phyloP scores from a whole-genome alignment of 805 yeast genomes.

The Candida sakaeoensis region DNA sequence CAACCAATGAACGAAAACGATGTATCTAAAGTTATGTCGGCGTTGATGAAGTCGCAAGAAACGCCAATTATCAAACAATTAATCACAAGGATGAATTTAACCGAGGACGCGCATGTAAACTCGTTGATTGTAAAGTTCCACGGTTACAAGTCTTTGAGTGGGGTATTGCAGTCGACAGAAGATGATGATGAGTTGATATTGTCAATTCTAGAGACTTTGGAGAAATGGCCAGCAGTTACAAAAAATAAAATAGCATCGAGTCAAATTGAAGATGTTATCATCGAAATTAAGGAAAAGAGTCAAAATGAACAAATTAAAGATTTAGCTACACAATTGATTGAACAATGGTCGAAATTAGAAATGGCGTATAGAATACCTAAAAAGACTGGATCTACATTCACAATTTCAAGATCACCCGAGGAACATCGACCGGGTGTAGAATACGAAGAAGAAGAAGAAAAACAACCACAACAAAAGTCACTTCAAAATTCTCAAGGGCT shows the following conservation, averaged over 20 bases:
- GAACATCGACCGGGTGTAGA: no score
- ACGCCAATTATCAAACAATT: slow-evolving; percentile 58
- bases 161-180: slow-evolving; percentile 44
- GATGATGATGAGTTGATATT: slow-evolving; percentile 35
- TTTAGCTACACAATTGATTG: slow-evolving; percentile 45
- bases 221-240: slow-evolving; percentile 53
- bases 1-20: slow-evolving; percentile 51
- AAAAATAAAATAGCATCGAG: slow-evolving; percentile 74
- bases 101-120: slow-evolving; percentile 50
- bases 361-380: slow-evolving; percentile 87
- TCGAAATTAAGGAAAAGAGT: slow-evolving; percentile 30
- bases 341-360: slow-evolving; percentile 69
- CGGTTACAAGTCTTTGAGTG: slow-evolving; percentile 77
- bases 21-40: slow-evolving; percentile 76
- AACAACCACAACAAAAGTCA: not conserved
- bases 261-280: slow-evolving; percentile 63
- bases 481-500: slow-evolving; percentile 18
- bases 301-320: slow-evolving; percentile 23
- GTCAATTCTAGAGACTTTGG: slow-evolving; percentile 56
- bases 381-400: slow-evolving; percentile 13
- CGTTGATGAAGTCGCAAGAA: slow-evolving; percentile 75
- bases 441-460: no score
- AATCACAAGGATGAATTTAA: slow-evolving; percentile 59
- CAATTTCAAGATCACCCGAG: slow-evolving; percentile 21
- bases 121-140: slow-evolving; percentile 69